Evolutionary conservation across 2,329 filamentous ascomycete genomes (phyloP).

Genomic region (Gnomoniopsis smithogilvyi): DNA sequence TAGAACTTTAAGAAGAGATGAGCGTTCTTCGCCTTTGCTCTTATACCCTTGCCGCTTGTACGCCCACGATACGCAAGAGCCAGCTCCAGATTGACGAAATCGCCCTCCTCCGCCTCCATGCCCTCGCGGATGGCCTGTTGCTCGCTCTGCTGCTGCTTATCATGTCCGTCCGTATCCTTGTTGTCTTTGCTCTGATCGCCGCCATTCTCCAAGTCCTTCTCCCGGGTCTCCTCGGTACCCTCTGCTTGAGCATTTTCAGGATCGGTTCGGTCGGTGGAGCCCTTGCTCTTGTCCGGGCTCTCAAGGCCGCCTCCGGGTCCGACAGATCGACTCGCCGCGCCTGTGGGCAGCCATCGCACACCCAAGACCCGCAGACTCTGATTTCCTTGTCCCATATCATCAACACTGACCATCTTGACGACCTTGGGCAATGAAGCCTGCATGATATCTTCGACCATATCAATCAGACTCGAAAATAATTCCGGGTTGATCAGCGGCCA

Average conservation of each 20-base stretch:
- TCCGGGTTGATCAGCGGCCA: constrained; percentile 77
- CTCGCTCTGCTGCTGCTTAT: constrained; percentile 34
- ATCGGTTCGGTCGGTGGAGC: constrained; percentile 43
- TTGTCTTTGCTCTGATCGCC: constrained; percentile 30
- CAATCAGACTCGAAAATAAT: constrained; percentile 64
- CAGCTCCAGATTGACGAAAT: constrained; percentile 74
- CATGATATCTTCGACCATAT: constrained; percentile 73
- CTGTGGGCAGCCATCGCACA: constrained; percentile 68
- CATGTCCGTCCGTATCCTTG: constrained; percentile 31
- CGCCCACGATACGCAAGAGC: constrained; percentile 70
- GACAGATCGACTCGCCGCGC: constrained; percentile 62
- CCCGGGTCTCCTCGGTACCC: constrained; percentile 30
- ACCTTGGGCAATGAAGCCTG: constrained; percentile 69
- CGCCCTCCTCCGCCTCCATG: constrained; percentile 74
- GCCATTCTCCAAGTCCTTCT: constrained; percentile 31
- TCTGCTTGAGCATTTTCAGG: constrained; percentile 29
- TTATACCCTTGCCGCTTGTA: constrained; percentile 56
- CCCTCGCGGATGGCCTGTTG: constrained; percentile 45
- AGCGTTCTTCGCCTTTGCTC: constrained; percentile 65
- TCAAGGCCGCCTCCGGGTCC: constrained; percentile 55
- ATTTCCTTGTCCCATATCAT: constrained; percentile 73
- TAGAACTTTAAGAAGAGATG: constrained; percentile 73
- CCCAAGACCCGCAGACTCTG: constrained; percentile 69
- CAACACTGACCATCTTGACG: constrained; percentile 71
- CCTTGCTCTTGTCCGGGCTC: constrained; percentile 33